Evolutionary conservation across 1,284 basidiomycete species (phyloP), one percentile per base, ranked within the genome.

Genomic region (Phylloporus gajari): DNA sequence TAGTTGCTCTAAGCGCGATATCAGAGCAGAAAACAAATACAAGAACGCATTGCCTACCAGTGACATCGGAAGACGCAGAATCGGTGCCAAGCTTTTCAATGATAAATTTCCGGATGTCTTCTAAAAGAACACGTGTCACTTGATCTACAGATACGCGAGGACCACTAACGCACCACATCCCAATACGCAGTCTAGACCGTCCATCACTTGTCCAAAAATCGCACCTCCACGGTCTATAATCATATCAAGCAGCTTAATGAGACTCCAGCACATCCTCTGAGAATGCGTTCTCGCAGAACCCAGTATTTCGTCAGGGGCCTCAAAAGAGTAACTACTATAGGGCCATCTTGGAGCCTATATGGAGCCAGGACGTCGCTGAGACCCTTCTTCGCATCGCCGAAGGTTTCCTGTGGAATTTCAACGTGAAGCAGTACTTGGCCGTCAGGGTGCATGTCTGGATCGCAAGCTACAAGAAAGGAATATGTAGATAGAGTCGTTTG

Each of bases 181-280:
- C 68, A 79, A 40, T 6, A 82, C n/a, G 59, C 70, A 75, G 5
- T n/a, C 66, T 51, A 80, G n/a, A 4, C 75, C 72, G 3, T 79
- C 72, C 78, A 81, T 80, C 8, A 65, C 75, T 17, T 73, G 72
- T n/a, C 19, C 65, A 73, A 51, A 80, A 80, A 65, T 69, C 72
- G 7, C 25, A 53, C 27, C 8, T n/a, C n/a, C n/a, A n/a, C n/a
- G n/a, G n/a, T n/a, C 56, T 2, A 40, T 65, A 35, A 78, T 3
- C 2, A 72, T 23, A 60, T 82, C 78, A 1, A 81, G 48, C 7
- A 77, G 56, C 0, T 27, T 8, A 23, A 78, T 46, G 19, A 81
- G 65, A 13, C 2, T 75, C 32, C 61, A 82, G 44, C 8, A 78
- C 64, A 0, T 78, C 72, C 1, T 27, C 3, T 7, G 35, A 79